Evolutionary conservation across 352 stramenopile species (phyloP), one percentile per base, ranked within the genome.

Genomic region (Phytophthora colocasiae): DNA sequence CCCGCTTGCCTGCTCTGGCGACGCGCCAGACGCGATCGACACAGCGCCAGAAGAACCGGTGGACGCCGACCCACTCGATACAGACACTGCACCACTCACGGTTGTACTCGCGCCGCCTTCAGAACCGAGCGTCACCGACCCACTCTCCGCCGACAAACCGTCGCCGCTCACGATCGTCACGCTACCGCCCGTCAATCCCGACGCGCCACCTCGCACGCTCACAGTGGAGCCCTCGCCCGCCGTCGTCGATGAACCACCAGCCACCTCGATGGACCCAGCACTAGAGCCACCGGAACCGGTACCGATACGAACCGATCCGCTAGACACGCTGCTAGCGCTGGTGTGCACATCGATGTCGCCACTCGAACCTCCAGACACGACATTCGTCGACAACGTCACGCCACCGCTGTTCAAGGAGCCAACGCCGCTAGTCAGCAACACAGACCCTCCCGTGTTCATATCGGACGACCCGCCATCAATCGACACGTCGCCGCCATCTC

Each of bases 171-270:
- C 1, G 45, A 66, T 53, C 29, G 55, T 58, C 49, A 71, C 51
- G 22, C 51, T 65, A 38, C 57, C 57, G 36, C 63, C 63, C 2
- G 63, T 63, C 47, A 66, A 53, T 3, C 38, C 48, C 34, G 63
- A 64, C 43, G 63, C 32, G 2, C 63, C 66, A 39, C 34, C 59
- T 51, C 48, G 66, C 53, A 15, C 58, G 44, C 34, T 61, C 66
- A n/a, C 54, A 61, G 40, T 75, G 6, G 52, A 59, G 8, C 66
- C 66, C 32, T 53, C 50, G 11, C 46, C 44, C 50, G 22, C 22
- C 27, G 17, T 61, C 29, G 46, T 41, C 49, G 72, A 80, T 29
- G 72, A 63, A 10, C 63, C 73, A 46, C 68, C 65, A 36, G 64
- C 51, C 44, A 76, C 51, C 26, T 65, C 57, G 46, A 76, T 65